A percentile compares a stretch with the other conserved stretches of the same genome.
Conservation (phyloP, 352 stramenopile species). For the Pythium sukuiense region DNA sequence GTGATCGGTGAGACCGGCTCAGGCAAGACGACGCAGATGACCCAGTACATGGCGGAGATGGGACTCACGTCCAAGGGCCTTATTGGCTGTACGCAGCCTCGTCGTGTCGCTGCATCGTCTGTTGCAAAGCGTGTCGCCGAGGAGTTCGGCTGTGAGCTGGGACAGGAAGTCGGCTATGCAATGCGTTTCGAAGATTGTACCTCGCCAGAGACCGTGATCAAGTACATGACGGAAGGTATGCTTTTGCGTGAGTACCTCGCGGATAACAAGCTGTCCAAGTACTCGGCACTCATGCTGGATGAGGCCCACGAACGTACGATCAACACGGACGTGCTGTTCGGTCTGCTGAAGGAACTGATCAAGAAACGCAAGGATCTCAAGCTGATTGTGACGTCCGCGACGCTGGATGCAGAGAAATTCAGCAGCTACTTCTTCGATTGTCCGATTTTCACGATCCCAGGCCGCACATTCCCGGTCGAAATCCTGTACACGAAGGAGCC, state of each 20-base stretch:
- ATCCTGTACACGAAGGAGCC: constrained; percentile 99
- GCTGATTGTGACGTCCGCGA: constrained; percentile 93
- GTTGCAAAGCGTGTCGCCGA: constrained; percentile 97
- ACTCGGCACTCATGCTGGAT: constrained; percentile 96
- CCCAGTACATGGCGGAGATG: constrained; percentile 99
- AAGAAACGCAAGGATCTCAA: constrained; percentile 87
- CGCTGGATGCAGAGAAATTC: constrained; percentile 98
- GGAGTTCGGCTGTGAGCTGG: constrained; percentile 94
- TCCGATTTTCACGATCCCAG: constrained; percentile 99
- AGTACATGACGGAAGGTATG: constrained; percentile 99
- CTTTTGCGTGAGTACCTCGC: constrained; percentile 98
- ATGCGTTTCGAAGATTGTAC: constrained; percentile 91
- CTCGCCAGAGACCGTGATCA: constrained; percentile 95
- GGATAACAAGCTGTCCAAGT: constrained; percentile 95
- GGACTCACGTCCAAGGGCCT: constrained; percentile 95
- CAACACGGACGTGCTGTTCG: constrained; percentile 99
- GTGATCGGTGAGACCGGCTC: constrained; percentile 99
- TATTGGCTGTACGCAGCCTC: constrained; percentile 98
- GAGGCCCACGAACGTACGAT: constrained; percentile 98
- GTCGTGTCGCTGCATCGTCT: constrained; percentile 97
- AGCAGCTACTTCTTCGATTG: constrained; percentile 97
- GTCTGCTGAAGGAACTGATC: constrained; percentile 89
- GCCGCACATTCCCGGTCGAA: constrained; percentile 97
- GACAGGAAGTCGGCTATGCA: constrained; percentile 92
- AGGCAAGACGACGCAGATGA: constrained; percentile 99